Percentiles rank a stretch among this genome's conserved stretches.
phyloP scores from a whole-genome alignment of 768 basidiomycete species.

The Trametopsis cervina region DNA sequence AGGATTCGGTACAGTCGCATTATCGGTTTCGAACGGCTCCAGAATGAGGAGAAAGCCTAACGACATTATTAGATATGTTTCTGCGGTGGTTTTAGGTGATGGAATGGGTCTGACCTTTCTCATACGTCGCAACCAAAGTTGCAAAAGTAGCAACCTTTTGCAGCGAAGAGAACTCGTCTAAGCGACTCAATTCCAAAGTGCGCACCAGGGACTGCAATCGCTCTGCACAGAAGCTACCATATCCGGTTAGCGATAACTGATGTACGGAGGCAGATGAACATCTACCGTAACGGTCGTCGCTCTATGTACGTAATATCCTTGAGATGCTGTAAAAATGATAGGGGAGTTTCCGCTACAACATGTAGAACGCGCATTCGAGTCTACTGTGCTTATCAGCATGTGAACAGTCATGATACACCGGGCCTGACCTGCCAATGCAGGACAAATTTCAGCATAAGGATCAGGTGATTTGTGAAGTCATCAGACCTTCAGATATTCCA shows the following conservation, averaged over 20 bases:
- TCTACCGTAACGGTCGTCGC: constrained; percentile 79
- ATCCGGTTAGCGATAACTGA: constrained; percentile 4
- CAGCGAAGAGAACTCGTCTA: constrained; percentile 88
- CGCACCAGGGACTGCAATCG: constrained; percentile 90
- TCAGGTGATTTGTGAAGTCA: background rate
- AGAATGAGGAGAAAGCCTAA: constrained; percentile 92
- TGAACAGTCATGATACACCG: background rate
- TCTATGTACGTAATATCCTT: constrained; percentile 99
- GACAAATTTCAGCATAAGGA: background rate
- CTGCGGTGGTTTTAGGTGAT: background rate
- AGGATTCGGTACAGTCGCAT: constrained; percentile 96
- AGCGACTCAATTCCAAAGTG: constrained; percentile 78
- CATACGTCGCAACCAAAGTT: constrained; percentile 95
- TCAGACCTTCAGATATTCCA: constrained; percentile 92
- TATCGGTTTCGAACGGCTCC: constrained; percentile 98
- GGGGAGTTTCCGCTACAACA: constrained; percentile 96
- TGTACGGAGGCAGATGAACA: constrained; percentile 6
- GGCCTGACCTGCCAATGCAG: background rate
- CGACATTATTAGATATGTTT: background rate
- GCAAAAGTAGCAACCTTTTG: constrained; percentile 97
- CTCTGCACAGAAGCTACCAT: constrained; percentile 87
- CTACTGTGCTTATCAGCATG: constrained; percentile 31
- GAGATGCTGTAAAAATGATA: constrained; percentile 94
- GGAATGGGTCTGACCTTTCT: constrained; percentile 75
- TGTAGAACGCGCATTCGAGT: constrained; percentile 99